phyloP scores from a whole-genome alignment of 257 asterid genomes.

The Plantago ovata region DNA sequence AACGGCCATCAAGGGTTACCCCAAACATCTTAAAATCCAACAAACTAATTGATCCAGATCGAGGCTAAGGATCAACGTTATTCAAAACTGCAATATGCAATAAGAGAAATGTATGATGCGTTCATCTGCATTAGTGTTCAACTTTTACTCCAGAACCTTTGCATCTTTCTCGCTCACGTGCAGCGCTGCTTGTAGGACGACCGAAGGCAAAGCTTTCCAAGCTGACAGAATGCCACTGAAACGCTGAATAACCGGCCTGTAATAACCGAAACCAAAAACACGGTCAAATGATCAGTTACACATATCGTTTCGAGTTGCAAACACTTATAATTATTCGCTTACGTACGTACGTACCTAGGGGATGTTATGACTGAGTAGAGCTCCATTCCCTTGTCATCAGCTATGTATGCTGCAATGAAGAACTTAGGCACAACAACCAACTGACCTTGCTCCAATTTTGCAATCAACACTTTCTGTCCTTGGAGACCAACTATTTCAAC shows the following conservation, averaged over 20 bases:
- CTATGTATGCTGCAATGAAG: conserved; percentile 24
- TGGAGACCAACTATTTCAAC: conserved; percentile 31
- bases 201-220: conserved; percentile 28
- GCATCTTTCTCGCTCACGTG: conserved; percentile 9
- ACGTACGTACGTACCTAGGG: conserved; percentile 27
- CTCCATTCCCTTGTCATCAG: conserved; percentile 37
- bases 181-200: conserved; percentile 30
- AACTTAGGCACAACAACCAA: conserved; percentile 40
- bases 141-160: too few species aligned
- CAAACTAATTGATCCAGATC: too few species aligned
- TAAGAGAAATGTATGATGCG: too few species aligned
- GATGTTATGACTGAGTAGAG: conserved; percentile 29
- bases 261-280: neutral
- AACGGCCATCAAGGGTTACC: too few species aligned
- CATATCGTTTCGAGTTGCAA: neutral
- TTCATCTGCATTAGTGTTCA: too few species aligned
- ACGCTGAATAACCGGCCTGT: conserved; percentile 28
- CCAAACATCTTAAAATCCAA: too few species aligned
- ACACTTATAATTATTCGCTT: too few species aligned
- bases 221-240: conserved; percentile 30
- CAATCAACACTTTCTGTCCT: conserved; percentile 30
- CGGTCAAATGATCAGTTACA: neutral
- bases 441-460: conserved; percentile 22
- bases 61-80: too few species aligned
- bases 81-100: too few species aligned